A percentile compares a stretch with the other conserved stretches of the same genome.
phyloP scores from a whole-genome alignment of 768 basidiomycete genomes.

The Boletus edulis region DNA sequence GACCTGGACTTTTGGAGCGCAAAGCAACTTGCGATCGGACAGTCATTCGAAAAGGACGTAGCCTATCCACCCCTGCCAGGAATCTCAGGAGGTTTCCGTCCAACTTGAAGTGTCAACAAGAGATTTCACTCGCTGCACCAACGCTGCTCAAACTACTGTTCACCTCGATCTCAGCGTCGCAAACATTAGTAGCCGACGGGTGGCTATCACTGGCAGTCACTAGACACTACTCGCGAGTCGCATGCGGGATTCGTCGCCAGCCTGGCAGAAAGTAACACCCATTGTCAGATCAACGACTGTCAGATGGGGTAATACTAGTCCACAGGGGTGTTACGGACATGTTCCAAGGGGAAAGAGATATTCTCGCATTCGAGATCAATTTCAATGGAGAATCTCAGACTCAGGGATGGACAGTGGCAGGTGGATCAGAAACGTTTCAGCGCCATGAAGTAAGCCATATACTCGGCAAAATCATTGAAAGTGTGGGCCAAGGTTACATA shows the following conservation, averaged over 20 bases:
- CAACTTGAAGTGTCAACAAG: no score
- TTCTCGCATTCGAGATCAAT: slow-evolving; percentile 23
- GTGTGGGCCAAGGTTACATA: slow-evolving; percentile 10
- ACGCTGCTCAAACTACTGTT: not conserved
- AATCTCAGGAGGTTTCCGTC: no score
- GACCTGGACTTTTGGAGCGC: no score
- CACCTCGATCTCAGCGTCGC: not conserved
- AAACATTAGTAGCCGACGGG: slow-evolving; percentile 4
- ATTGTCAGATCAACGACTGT: slow-evolving; percentile 7
- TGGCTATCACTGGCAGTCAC: slow-evolving; percentile 1
- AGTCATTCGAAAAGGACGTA: no score
- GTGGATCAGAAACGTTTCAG: slow-evolving; percentile 29
- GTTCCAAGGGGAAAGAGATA: slow-evolving; percentile 17
- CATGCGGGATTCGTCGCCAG: not conserved
- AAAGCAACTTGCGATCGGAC: no score
- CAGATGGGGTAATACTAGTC: slow-evolving; percentile 2
- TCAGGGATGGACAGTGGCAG: slow-evolving; percentile 20
- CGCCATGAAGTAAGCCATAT: slow-evolving; percentile 10
- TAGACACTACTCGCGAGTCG: not conserved
- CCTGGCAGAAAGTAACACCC: not conserved
- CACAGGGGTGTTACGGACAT: slow-evolving; percentile 12
- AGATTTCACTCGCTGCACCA: no score
- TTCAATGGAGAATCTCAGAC: slow-evolving; percentile 17
- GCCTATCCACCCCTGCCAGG: no score
- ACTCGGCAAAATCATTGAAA: slow-evolving; percentile 6